A percentile compares a stretch with the other conserved stretches of the same genome.
phyloP scores from a whole-genome alignment of 768 basidiomycete genomes.

The Trametes sanguinea region DNA sequence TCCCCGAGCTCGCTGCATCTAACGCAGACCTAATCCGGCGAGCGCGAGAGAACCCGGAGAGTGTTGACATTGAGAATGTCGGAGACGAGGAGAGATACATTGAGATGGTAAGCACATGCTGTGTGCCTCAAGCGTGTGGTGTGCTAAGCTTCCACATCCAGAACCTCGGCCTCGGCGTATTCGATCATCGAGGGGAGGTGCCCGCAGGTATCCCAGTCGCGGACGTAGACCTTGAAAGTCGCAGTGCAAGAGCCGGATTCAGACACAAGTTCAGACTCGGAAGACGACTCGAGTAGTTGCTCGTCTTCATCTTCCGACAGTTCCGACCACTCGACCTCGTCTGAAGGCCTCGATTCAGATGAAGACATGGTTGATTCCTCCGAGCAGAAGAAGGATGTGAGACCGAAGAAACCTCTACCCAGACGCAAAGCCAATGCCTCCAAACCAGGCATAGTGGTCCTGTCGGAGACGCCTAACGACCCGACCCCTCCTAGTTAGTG shows the following conservation, averaged over 20 bases:
- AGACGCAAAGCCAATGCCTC: background rate
- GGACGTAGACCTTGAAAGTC: constrained; percentile 9
- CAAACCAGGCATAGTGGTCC: background rate
- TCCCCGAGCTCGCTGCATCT: constrained; percentile 66
- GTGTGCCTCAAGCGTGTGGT: background rate
- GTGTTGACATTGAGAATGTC: constrained; percentile 72
- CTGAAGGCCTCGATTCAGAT: constrained; percentile 1
- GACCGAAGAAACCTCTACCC: constrained; percentile 13
- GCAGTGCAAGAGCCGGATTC: background rate
- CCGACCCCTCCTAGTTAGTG: background rate
- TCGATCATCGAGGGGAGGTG: constrained; percentile 33
- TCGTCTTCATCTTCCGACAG: background rate
- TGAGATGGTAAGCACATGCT: constrained; percentile 39
- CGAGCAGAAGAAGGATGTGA: background rate
- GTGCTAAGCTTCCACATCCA: constrained; percentile 23
- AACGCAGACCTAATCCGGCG: constrained; percentile 54
- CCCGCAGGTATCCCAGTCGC: constrained; percentile 17
- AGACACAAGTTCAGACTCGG: background rate
- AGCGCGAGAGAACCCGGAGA: constrained; percentile 50
- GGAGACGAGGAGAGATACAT: constrained; percentile 53
- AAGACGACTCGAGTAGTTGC: background rate
- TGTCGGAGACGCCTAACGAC: constrained; percentile 2
- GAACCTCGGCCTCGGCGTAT: constrained; percentile 68
- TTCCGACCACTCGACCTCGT: constrained; percentile 3
- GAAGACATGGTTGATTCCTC: background rate